Conservation (phyloP, 164 flowering plant genomes). For the Stephania cephalantha region DNA sequence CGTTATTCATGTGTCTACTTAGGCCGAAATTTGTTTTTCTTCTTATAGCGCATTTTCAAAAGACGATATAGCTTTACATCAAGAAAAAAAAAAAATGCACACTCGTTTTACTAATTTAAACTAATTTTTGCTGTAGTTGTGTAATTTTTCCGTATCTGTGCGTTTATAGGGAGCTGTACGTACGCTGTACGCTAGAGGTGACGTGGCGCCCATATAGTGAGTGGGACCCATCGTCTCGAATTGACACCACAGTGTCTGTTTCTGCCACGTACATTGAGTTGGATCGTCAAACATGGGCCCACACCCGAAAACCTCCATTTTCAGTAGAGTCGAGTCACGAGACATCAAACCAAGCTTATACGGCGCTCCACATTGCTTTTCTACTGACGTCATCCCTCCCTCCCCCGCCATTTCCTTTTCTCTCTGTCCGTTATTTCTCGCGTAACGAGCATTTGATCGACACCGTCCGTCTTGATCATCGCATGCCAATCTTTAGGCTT, state of each 20-base stretch:
- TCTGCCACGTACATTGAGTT: constrained; percentile 14
- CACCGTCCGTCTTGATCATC: constrained; percentile 1
- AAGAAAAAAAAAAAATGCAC: too few relatives aligned
- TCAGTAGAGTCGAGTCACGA: neutral
- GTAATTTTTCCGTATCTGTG: too few relatives aligned
- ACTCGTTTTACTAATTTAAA: too few relatives aligned
- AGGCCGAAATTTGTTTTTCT: too few relatives aligned
- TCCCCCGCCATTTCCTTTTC: too few relatives aligned
- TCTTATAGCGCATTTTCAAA: too few relatives aligned
- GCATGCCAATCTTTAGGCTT: too few relatives aligned
- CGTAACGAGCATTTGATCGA: neutral
- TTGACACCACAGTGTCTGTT: neutral
- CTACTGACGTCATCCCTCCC: constrained; percentile 23
- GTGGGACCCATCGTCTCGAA: neutral
- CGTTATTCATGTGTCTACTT: too few relatives aligned
- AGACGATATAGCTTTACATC: too few relatives aligned
- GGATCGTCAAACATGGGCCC: constrained; percentile 2
- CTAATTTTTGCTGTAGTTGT: too few relatives aligned
- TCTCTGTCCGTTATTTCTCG: too few relatives aligned
- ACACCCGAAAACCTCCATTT: neutral
- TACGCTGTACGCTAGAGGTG: constrained; percentile 12
- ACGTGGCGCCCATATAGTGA: constrained; percentile 26
- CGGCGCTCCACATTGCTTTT: constrained; percentile 32
- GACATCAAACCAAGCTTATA: constrained; percentile 19
- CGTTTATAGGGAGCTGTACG: too few relatives aligned